Conservation (phyloP, 768 basidiomycete genomes). For the Psilocybe cubensis region DNA sequence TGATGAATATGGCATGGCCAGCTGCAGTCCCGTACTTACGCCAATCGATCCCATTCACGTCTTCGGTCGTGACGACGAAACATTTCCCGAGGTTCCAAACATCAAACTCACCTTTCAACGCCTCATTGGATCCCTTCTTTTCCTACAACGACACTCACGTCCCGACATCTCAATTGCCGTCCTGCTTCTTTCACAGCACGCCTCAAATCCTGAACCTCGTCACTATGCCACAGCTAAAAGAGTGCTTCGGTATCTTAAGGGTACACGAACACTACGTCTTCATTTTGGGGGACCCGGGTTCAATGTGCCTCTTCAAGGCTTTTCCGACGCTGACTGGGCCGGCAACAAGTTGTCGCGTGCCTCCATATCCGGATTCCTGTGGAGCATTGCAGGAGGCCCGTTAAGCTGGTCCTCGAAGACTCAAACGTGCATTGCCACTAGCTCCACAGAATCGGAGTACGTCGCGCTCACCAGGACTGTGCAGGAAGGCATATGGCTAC, state of each 20-base stretch:
- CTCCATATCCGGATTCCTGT: constrained; percentile 34
- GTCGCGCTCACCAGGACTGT: too few species aligned
- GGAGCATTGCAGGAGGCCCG: constrained; percentile 30
- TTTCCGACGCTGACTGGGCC: constrained; percentile 24
- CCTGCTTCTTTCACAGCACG: constrained; percentile 33
- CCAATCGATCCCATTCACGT: constrained; percentile 28
- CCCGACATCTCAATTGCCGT: constrained; percentile 45
- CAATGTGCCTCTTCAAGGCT: not conserved
- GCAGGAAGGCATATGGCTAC: too few species aligned
- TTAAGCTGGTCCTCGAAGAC: constrained; percentile 38
- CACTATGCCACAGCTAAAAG: constrained; percentile 44
- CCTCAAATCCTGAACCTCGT: constrained; percentile 27
- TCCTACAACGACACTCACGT: constrained; percentile 32
- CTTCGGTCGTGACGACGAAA: constrained; percentile 32
- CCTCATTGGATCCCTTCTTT: constrained; percentile 27
- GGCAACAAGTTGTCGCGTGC: constrained; percentile 26
- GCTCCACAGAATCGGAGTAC: constrained; percentile 37
- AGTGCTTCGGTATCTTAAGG: constrained; percentile 43
- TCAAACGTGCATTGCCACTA: constrained; percentile 30
- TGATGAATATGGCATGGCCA: not conserved
- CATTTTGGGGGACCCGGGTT: not conserved
- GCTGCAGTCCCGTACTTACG: constrained; percentile 8
- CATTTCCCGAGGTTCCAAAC: constrained; percentile 14
- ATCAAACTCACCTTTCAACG: constrained; percentile 28
- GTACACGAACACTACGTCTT: constrained; percentile 9